Base-by-base conservation (phyloP, 1,284 basidiomycete species). In the Malassezia japonica region DNA sequence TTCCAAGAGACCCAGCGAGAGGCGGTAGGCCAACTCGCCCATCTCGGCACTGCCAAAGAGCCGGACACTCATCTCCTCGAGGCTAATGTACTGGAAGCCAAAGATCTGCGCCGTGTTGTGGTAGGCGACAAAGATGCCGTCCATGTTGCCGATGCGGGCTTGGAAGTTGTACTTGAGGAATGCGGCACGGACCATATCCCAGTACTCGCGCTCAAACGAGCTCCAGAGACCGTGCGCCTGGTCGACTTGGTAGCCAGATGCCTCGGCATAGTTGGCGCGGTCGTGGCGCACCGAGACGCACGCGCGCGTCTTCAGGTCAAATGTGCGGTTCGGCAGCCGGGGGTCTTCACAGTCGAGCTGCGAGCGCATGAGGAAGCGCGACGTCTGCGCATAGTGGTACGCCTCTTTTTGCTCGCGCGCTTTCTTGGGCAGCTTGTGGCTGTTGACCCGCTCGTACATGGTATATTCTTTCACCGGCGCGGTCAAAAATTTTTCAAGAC, bases 141-240 rank as follows among this genome's bases (percentile, higher is more conserved):
- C 91, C 92, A 98, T 98, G 67, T 85, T 82, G 2, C 92, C 92
- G 57, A 98, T 96, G 5, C 92, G 83, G 0, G 81, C 91, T 78
- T 98, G 92, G 77, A 96, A 87, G 62, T 81, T 85, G 75, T 92
- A 98, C 76, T 96, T 96, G 50, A 98, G 78, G 76, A 96, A 92
- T 0, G 89, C 90, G 3, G 87, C 84, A 4, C 92, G 82, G 52
- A 91, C 83, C 52, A 98, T 80, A 65, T 98, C 92, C 49, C 61
- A 67, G 37, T 70, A 67, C 46, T 74, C 71, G 12, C 72, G 51
- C 50, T 74, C 72, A 32, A 72, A 74, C n/a, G 60, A 64, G 51
- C 71, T 67, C 29, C 65, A 43, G n/a, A 66, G 56, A 1, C 72
- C 72, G 5, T 50, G 50, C 0, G 56, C 53, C 2, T 63, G 60